phyloP scores from a whole-genome alignment of 1,284 basidiomycete species.

The Ceratobasidium sp. region DNA sequence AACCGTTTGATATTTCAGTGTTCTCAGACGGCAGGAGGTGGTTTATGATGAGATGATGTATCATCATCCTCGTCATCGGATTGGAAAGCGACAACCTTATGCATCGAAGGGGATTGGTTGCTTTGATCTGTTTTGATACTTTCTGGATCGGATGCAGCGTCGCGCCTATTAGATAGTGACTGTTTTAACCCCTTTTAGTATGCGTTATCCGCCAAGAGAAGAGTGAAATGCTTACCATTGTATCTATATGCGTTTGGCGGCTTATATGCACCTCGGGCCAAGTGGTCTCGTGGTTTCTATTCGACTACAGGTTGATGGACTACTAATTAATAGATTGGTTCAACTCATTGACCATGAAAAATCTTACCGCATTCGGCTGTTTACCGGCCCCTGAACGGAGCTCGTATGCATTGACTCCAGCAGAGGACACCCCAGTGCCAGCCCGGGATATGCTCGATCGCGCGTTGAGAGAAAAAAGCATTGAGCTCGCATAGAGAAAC shows the following conservation, averaged over 20 bases:
- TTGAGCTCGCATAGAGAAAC: slow-evolving; percentile 31
- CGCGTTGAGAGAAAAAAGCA: slow-evolving; percentile 37
- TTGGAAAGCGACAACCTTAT: slow-evolving; percentile 26
- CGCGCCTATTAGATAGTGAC: slow-evolving; percentile 11
- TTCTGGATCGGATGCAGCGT: not conserved
- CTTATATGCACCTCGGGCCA: slow-evolving; percentile 38
- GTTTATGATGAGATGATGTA: slow-evolving; percentile 25
- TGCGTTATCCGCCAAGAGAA: not conserved
- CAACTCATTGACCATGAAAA: too few species aligned
- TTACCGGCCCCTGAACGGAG: slow-evolving; percentile 10
- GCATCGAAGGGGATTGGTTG: slow-evolving; percentile 10
- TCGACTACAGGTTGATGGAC: not conserved
- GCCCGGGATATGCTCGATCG: slow-evolving; percentile 12
- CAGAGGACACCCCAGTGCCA: slow-evolving; percentile 4
- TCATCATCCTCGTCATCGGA: slow-evolving; percentile 25
- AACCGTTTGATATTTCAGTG: too few species aligned
- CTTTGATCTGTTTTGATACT: not conserved
- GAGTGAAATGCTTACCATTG: slow-evolving; percentile 10
- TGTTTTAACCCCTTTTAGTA: not conserved
- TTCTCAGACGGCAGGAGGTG: slow-evolving; percentile 10
- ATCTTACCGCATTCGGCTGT: slow-evolving; percentile 20
- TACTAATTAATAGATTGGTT: too few species aligned
- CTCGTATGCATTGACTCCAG: slow-evolving; percentile 32
- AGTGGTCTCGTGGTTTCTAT: slow-evolving; percentile 5
- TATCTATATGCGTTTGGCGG: slow-evolving; percentile 37